A percentile compares a stretch with the other conserved stretches of the same genome.
These are phyloP conservation scores for Dendryphion nanum DNA, from an alignment of 2,329 filamentous ascomycete genomes.

Conservation along the genomic window DNA sequence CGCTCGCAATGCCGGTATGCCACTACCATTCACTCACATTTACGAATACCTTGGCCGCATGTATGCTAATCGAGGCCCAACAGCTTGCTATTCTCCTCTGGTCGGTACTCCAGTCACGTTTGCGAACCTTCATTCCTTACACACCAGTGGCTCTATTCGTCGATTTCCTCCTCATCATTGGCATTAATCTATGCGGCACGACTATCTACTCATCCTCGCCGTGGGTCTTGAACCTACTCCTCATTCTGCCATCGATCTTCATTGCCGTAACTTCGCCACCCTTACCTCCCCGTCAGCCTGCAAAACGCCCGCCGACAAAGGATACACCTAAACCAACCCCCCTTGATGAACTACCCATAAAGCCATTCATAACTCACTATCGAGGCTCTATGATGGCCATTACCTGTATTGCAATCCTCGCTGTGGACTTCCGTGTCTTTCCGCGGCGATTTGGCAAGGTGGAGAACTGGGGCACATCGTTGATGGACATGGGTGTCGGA, in stretches of 20 bases:
- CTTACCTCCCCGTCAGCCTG: slow-evolving; percentile 10
- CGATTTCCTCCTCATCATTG: slow-evolving; percentile 87
- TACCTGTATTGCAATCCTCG: slow-evolving; percentile 90
- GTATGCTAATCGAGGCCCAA: slow-evolving; percentile 23
- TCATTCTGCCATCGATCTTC: slow-evolving; percentile 69
- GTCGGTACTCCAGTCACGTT: slow-evolving; percentile 81
- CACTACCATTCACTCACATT: too few relatives aligned
- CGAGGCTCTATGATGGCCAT: slow-evolving; percentile 87
- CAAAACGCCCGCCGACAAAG: slow-evolving; percentile 20
- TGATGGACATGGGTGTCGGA: slow-evolving; percentile 97
- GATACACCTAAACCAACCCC: slow-evolving; percentile 16
- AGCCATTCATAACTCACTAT: slow-evolving; percentile 91
- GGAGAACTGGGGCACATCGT: slow-evolving; percentile 98
- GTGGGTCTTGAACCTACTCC: slow-evolving; percentile 69
- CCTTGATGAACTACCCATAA: slow-evolving; percentile 65
- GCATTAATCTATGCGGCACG: slow-evolving; percentile 76
- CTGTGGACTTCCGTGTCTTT: slow-evolving; percentile 92
- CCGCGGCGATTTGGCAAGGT: slow-evolving; percentile 95
- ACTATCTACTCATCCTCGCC: slow-evolving; percentile 80
- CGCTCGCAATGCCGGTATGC: slow-evolving; percentile 78
- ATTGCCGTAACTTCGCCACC: slow-evolving; percentile 51
- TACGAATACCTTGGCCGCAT: slow-evolving; percentile 11
- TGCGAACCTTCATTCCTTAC: slow-evolving; percentile 80
- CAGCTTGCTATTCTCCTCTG: slow-evolving; percentile 82
- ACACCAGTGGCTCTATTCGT: slow-evolving; percentile 64